These are phyloP conservation scores for Skeletonema costatum DNA, from an alignment of 108 stramenopile genomes.

Conservation along the genomic window DNA sequence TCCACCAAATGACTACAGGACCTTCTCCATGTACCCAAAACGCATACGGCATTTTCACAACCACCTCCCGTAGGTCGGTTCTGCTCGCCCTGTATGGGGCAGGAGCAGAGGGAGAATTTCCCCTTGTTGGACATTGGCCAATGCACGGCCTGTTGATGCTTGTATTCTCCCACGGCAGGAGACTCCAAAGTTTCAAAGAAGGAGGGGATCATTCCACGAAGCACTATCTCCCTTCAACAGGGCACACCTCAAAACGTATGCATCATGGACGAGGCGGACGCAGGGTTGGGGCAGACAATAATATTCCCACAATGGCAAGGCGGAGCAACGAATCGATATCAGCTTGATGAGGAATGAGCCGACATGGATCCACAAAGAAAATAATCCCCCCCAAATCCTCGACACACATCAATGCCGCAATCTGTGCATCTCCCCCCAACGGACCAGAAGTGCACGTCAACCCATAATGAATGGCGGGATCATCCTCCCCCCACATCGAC, in stretches of 20 bases:
- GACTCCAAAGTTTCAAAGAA: constrained; percentile 16
- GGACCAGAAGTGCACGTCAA: no score
- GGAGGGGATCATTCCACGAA: constrained; percentile 11
- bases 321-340: constrained; percentile 48
- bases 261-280: constrained; percentile 21
- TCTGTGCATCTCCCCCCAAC: constrained; percentile 42
- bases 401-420: constrained; percentile 28
- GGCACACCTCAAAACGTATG: constrained; percentile 9
- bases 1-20: no score
- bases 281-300: constrained; percentile 28
- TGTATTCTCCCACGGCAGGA: constrained; percentile 17
- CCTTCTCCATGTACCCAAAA: no score
- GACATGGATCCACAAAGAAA: no score
- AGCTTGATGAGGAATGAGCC: constrained; percentile 37
- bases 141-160: background rate
- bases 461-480: no score
- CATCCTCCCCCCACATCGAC: constrained; percentile 26
- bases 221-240: background rate
- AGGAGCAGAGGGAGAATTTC: no score
- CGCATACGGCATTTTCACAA: no score
- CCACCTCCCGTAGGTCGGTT: no score
- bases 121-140: background rate
- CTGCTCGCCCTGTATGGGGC: no score
- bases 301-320: constrained; percentile 24
- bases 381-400: constrained; percentile 41